Percentiles rank a stretch among this genome's conserved stretches.
Conservation (phyloP, 2,329 filamentous ascomycete genomes). For the Trichoderma sp. region DNA sequence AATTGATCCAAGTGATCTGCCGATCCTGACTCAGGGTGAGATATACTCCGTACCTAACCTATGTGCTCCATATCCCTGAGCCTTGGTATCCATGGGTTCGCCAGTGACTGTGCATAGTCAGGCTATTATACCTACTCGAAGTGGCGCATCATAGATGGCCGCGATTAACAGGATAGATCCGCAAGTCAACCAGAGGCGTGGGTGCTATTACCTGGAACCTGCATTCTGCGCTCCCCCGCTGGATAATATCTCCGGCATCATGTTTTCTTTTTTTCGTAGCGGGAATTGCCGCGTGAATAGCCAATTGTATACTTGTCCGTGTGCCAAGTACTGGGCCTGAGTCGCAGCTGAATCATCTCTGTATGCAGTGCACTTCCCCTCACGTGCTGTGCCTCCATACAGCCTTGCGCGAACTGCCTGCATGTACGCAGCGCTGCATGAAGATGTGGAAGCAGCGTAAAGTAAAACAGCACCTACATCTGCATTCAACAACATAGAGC, state of each 20-base stretch:
- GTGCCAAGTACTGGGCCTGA: not conserved
- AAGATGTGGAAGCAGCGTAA: not conserved
- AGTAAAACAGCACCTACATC: not conserved
- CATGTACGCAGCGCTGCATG: not conserved
- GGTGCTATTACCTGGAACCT: not conserved
- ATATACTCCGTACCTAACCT: constrained; percentile 19
- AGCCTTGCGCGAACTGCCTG: constrained; percentile 9
- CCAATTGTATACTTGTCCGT: not conserved
- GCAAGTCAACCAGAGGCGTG: not conserved
- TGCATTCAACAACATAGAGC: not conserved
- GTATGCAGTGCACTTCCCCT: not conserved
- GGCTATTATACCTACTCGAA: not conserved
- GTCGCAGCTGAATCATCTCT: not conserved
- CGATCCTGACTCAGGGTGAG: constrained; percentile 8
- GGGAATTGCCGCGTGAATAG: not conserved
- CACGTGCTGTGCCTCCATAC: not conserved
- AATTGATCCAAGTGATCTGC: constrained; percentile 16
- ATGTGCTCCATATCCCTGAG: not conserved
- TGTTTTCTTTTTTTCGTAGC: not conserved
- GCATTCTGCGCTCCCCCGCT: not conserved
- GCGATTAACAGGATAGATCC: constrained; percentile 9
- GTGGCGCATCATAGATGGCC: not conserved
- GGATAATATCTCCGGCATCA: not conserved
- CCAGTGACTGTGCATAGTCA: not conserved
- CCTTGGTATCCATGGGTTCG: not conserved